These are phyloP conservation scores for Litchi chinensis DNA, from an alignment of 345 rosid species.

Conservation along the genomic window DNA sequence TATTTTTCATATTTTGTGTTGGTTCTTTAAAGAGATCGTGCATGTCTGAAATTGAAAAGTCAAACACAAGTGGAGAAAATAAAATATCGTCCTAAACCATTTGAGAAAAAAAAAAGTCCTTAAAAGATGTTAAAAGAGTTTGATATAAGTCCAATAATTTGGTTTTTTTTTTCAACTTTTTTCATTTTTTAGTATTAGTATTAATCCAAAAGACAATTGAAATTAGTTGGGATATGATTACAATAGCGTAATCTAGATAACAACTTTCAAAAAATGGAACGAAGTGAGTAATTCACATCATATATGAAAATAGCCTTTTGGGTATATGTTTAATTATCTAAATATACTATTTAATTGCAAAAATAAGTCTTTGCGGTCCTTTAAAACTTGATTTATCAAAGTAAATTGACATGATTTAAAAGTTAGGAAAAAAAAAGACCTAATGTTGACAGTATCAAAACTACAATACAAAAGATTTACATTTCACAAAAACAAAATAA, in stretches of 20 bases:
- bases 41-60: background rate
- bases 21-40: background rate
- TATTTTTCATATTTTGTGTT: no score
- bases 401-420: background rate
- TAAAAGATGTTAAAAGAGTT: background rate
- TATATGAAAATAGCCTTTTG: no score
- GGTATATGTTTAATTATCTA: no score
- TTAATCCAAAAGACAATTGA: no score
- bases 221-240: no score
- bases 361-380: background rate
- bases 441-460: background rate
- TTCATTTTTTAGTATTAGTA: no score
- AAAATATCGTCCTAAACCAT: background rate
- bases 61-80: conserved; percentile 1
- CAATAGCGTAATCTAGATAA: no score
- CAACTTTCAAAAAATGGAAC: no score
- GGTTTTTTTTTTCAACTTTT: background rate
- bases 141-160: background rate
- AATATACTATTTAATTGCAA: background rate
- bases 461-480: background rate
- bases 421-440: no score
- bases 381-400: no score
- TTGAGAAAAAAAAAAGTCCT: background rate
- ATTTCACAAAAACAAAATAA: no score
- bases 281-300: no score